Conservation (phyloP, 495 filamentous ascomycete genomes). For the Penicillium alfredii region DNA sequence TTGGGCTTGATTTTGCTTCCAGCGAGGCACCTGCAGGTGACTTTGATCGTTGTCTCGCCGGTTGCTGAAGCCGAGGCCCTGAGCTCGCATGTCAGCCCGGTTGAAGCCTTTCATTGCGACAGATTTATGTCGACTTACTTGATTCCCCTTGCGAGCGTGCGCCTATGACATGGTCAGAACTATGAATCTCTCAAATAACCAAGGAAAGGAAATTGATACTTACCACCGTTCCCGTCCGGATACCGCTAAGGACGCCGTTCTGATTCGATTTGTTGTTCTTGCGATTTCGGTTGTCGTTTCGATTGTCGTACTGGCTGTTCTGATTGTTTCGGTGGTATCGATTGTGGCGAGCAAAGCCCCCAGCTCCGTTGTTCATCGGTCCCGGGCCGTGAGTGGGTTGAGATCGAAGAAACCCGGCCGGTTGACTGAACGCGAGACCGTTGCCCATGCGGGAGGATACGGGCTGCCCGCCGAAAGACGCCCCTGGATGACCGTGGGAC, state of each 20-base stretch:
- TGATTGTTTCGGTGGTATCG: background rate
- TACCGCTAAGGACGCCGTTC: too few relatives aligned
- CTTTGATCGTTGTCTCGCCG: background rate
- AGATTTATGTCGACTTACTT: too few relatives aligned
- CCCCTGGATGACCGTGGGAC: too few relatives aligned
- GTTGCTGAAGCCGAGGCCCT: background rate
- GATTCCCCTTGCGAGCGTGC: background rate
- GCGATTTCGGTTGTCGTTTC: too few relatives aligned
- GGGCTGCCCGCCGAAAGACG: constrained; percentile 1
- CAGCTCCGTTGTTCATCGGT: constrained; percentile 4
- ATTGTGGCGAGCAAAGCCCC: background rate
- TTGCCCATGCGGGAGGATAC: background rate
- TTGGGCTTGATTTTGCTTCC: background rate
- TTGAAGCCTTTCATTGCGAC: too few relatives aligned
- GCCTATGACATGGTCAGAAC: background rate
- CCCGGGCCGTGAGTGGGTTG: constrained; percentile 9
- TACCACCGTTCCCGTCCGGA: background rate
- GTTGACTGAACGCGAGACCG: constrained; percentile 7
- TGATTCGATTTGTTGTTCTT: too few relatives aligned
- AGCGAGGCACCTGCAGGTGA: background rate
- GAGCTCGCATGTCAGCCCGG: too few relatives aligned
- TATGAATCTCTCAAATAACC: background rate
- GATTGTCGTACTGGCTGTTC: too few relatives aligned
- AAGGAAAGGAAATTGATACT: background rate
- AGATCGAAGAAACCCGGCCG: constrained; percentile 9